A percentile compares a stretch with the other conserved stretches of the same genome.
phyloP scores from a whole-genome alignment of 2,329 filamentous ascomycete species.

The Malbranchea zuffiana region DNA sequence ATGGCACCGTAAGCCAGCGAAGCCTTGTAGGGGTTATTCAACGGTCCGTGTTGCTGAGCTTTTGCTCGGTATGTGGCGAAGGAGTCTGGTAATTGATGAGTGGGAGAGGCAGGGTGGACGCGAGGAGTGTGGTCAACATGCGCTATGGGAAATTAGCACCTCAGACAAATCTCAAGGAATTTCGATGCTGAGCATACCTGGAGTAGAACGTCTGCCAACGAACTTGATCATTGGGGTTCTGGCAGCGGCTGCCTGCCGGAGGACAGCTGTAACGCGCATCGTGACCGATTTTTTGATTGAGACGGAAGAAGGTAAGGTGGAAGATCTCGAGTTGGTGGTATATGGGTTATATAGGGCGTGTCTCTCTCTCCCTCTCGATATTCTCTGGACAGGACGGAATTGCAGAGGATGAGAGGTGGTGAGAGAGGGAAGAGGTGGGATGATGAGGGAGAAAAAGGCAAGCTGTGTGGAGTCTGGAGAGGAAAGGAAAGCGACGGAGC shows the following conservation, averaged over 20 bases:
- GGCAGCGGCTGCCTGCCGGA: slow-evolving; percentile 29
- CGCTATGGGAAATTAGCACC: neutral
- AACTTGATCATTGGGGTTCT: slow-evolving; percentile 42
- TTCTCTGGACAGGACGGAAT: neutral
- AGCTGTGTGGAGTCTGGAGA: neutral
- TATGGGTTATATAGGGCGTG: slow-evolving; percentile 10
- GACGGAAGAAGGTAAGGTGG: slow-evolving; percentile 11
- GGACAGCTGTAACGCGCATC: slow-evolving; percentile 35
- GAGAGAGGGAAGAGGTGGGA: neutral
- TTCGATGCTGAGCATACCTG: slow-evolving; percentile 31
- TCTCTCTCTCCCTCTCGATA: no score
- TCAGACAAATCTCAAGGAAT: neutral
- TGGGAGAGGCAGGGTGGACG: slow-evolving; percentile 48
- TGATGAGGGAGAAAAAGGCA: neutral
- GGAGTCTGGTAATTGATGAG: slow-evolving; percentile 46
- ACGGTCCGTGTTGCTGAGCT: slow-evolving; percentile 55
- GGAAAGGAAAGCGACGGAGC: neutral
- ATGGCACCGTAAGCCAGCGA: slow-evolving; percentile 30
- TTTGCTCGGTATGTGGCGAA: slow-evolving; percentile 53
- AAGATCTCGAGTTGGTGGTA: neutral
- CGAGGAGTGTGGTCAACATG: slow-evolving; percentile 43
- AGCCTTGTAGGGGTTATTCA: slow-evolving; percentile 28
- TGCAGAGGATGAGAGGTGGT: neutral
- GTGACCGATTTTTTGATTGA: slow-evolving; percentile 16
- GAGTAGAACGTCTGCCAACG: slow-evolving; percentile 37